Evolutionary conservation across 169 alveolate genomes (phyloP), one percentile per base, ranked within the genome.

Genomic region (Plasmodium gonderi): DNA sequence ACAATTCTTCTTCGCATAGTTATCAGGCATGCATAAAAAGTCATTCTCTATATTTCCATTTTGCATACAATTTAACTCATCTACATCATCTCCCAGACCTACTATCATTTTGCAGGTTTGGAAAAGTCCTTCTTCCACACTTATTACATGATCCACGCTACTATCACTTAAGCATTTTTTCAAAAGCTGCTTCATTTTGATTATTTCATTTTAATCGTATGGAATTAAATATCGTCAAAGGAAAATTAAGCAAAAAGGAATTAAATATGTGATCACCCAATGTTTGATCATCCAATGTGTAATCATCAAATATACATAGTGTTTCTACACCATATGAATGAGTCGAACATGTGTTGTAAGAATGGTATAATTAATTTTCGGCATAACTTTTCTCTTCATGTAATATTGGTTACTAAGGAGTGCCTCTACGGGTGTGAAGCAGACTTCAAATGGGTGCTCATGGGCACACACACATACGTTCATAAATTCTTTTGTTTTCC

Each of bases 1-100:
- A 20, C 72, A 87, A 47, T 77, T 87, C 23, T 64, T 87, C 49
- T 75, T 83, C 20, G 74, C 92, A 72, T 83, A 83, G 23, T 69
- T 36, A 45, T 82, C 92, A 82, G 60, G 60, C 40, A 67, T 60
- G 20, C 92, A 83, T n/a, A 83, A 69, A 60, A 69, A 83, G 33
- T 74, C 82, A 17, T 83, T 83, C 14, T 72, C 92, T 1, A 72
- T 29, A 5, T 45, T 14, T 26, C 64, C 79, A 69, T 26, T 42
- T 2, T 72, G 38, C 60, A 83, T 26, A 83, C 82, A 72, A 72
- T 72, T 72, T 9, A 47, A 47, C 42, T 72, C 92, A 72, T 47
- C 74, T 47, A 33, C 44, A 14, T 36, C 75, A 23, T 83, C 23
- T 11, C 44, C 51, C 40, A 83, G 64, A 54, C 83, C 72, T 36